phyloP scores from a whole-genome alignment of 495 filamentous ascomycete species.

The Aspergillus sclerotiicarbonarius region DNA sequence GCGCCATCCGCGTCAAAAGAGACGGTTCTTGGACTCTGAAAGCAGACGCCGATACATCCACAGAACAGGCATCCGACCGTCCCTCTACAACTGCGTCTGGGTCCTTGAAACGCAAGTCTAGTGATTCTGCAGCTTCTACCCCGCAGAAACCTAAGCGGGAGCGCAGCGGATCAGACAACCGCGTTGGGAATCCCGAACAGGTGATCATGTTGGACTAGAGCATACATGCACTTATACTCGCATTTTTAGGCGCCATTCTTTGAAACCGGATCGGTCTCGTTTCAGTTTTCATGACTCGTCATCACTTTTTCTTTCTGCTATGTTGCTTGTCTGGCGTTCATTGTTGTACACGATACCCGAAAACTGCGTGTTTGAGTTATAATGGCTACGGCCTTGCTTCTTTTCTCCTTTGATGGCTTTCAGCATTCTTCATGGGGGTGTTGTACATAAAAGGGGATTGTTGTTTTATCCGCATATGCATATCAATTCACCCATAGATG shows the following conservation, averaged over 20 bases:
- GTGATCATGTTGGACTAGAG: conserved; percentile 37
- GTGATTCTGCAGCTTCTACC: background rate
- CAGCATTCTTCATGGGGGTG: background rate
- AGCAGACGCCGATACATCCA: conserved; percentile 24
- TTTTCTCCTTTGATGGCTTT: background rate
- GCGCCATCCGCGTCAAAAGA: conserved; percentile 54
- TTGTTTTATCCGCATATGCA: too few species aligned
- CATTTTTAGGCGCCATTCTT: background rate
- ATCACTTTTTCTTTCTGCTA: background rate
- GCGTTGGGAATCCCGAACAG: background rate
- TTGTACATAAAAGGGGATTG: too few species aligned
- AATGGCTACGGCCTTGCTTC: background rate
- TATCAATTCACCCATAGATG: too few species aligned
- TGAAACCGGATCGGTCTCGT: background rate
- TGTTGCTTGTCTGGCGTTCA: background rate
- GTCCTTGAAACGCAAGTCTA: conserved; percentile 10
- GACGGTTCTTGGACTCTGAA: conserved; percentile 59
- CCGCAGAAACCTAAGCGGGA: conserved; percentile 19
- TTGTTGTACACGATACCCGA: conserved; percentile 18
- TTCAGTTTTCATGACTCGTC: background rate
- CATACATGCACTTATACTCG: background rate
- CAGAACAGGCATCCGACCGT: background rate
- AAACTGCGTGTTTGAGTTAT: background rate
- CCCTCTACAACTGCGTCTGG: background rate
- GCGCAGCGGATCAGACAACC: background rate